Base-by-base conservation (phyloP, 2,329 filamentous ascomycete genomes). In the Dothistroma pini region DNA sequence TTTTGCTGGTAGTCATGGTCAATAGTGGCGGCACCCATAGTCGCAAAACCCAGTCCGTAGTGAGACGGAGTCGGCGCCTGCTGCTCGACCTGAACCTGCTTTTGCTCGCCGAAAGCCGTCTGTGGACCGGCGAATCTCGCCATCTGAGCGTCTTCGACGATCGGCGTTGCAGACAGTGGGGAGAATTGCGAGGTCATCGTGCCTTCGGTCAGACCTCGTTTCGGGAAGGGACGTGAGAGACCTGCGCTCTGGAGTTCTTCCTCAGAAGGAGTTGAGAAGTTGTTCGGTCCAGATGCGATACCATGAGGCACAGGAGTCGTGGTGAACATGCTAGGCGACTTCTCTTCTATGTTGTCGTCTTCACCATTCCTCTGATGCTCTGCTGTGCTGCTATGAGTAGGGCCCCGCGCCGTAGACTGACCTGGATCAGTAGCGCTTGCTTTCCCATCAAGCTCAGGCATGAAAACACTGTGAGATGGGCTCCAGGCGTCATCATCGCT, bases 131-230 rank as follows among this genome's bases (percentile, higher is more conserved):
- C 61, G 44, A 68, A 61, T 34, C 65, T 68, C 16, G 67, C 71
- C 11, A 70, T 50, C 35, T 70, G 69, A 6, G 71, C 72, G 34
- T 71, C 57, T 50, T 72, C 67, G 16, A 74, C 59, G 10, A 69
- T 57, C 7, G 71, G 72, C 1, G 71, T 72, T 12, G 69, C 64
- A 41, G 71, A 69, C 10, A 71, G 51, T 12, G 71, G 70, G 11
- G 71, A 71, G 41, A 69, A 63, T 8, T 65, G 47, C 2, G 67
- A 70, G n/a, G 54, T 58, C 19, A 67, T 53, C 5, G 68, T 68
- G 21, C 58, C 61, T 44, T 67, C 62, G 1, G 65, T 67, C 38
- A 58, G 59, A 49, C 22, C 60, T 22, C 56, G 63, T 4, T 47
- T 41, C n/a, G 58, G 58, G 12, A 54, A 49, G 29, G 54, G 21